Evolutionary conservation across 805 yeast genomes (phyloP), one percentile per base, ranked within the genome.

Genomic region (Saccharomycopsis babjevae): DNA sequence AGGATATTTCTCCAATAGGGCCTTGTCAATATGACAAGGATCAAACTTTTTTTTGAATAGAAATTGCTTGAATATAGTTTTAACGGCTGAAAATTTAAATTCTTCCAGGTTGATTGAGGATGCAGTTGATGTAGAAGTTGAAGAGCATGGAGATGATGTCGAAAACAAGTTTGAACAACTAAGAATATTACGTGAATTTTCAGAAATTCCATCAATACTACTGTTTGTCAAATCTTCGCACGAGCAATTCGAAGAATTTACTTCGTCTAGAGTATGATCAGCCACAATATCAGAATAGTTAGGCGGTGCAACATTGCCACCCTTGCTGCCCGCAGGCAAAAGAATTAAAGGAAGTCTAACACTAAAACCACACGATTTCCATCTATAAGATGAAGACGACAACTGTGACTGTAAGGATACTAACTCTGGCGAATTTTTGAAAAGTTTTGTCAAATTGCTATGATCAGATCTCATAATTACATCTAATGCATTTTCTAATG

Each of bases 271-370:
- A 46, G 52, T 22, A 46, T 15, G 25, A 11, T 22, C 52, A 46
- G 10, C 22, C 5, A 25, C 30, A 25, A 46, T 46, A 1, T 46
- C 52, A 22, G 52, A 22, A 40, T 58, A 58, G 32, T 58, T 38
- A 32, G 62, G 62, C 6, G 62, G 62, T 1, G 62, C 60, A 4
- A 57, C 7, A 46, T 56, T 56, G 5, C 56, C 62, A 20, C n/a
- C 40, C 46, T 50, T 42, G n/a, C 39, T 39, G 22, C 36, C 56
- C 4, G n/a, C 38, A 13, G 36, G 32, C 34, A 59, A 46, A 28
- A 59, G 34, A 36, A 43, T 22, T 22, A 46, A 46, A 22, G 52
- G 52, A 46, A 46, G 52, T 46, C 52, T 46, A 15, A 46, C 52
- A 22, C 52, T 46, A n/a, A 46, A 46, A 22, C 52, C 32, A 25